These are phyloP conservation scores for Flaveria ramosissima DNA, from an alignment of 129 eudicot species.

Conservation along the genomic window DNA sequence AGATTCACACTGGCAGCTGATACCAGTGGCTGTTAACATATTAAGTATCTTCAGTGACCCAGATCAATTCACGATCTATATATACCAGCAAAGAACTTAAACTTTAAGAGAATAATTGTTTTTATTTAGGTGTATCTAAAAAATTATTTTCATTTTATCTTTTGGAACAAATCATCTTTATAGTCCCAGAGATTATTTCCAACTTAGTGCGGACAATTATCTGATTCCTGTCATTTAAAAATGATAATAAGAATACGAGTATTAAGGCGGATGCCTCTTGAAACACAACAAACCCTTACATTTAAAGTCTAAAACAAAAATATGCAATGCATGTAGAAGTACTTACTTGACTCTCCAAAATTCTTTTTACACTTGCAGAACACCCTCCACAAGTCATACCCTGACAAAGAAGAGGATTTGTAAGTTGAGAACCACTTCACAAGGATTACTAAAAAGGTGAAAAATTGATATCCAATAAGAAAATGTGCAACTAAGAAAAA, in stretches of 20 bases:
- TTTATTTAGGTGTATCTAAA: background rate
- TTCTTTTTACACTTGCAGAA: slow-evolving; percentile 92
- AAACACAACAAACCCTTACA: background rate
- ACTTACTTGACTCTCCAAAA: slow-evolving; percentile 88
- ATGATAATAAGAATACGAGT: background rate
- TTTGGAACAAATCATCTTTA: slow-evolving; percentile 7
- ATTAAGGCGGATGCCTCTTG: background rate
- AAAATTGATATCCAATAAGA: background rate
- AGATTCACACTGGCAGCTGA: slow-evolving; percentile 93
- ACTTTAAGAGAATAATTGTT: background rate
- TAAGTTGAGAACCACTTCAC: background rate
- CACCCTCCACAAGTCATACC: slow-evolving; percentile 99
- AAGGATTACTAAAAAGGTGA: background rate
- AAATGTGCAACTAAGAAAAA: slow-evolving; percentile 8
- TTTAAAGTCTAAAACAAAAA: background rate
- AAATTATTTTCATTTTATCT: background rate
- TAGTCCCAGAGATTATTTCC: background rate
- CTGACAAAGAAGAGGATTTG: slow-evolving; percentile 38
- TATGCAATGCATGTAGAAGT: slow-evolving; percentile 6
- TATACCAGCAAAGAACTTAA: background rate
- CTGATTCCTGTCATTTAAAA: no score
- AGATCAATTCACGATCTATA: slow-evolving; percentile 14
- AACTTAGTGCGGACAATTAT: background rate
- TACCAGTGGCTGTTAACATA: slow-evolving; percentile 77
- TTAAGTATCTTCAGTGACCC: slow-evolving; percentile 16